Percentiles rank a stretch among this genome's conserved stretches.
Evolutionary conservation across 371 early-diverging fungal genomes (phyloP).

Genomic region (Chytridium lagenaria): DNA sequence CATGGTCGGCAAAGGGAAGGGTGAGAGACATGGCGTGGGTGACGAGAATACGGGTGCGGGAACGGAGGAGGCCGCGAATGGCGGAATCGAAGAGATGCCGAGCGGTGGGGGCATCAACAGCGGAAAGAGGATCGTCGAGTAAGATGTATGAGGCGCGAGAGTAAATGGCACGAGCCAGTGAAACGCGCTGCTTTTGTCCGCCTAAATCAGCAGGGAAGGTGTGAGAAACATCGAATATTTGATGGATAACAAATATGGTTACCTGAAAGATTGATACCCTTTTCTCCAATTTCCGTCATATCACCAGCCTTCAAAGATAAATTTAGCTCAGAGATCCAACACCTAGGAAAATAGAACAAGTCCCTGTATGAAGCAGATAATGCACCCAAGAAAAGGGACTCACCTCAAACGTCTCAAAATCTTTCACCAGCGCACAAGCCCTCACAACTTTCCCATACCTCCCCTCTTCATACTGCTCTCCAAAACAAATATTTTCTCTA

Average conservation of each 20-base stretch:
- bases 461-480: conserved; percentile 48
- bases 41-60: conserved; percentile 82
- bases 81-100: conserved; percentile 68
- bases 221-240: conserved; percentile 13
- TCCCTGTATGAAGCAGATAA: too few species aligned
- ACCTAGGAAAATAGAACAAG: conserved; percentile 20
- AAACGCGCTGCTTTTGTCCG: conserved; percentile 48
- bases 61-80: conserved; percentile 68
- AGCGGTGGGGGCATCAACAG: conserved; percentile 87
- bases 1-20: conserved; percentile 35
- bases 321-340: conserved; percentile 35
- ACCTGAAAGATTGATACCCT: conserved; percentile 37
- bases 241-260: background rate
- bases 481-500: conserved; percentile 54
- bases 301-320: conserved; percentile 66
- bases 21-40: conserved; percentile 76
- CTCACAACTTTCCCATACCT: conserved; percentile 48
- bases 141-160: conserved; percentile 36
- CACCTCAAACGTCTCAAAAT: conserved; percentile 77
- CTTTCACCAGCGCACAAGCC: conserved; percentile 75
- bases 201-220: conserved; percentile 36
- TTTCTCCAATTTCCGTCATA: conserved; percentile 87
- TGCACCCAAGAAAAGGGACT: too few species aligned
- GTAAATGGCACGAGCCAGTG: conserved; percentile 41
- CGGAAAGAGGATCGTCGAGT: conserved; percentile 65